Percentiles rank a stretch among this genome's conserved stretches.
phyloP scores from a whole-genome alignment of 2,329 filamentous ascomycete species.

The Didymella pinodella region DNA sequence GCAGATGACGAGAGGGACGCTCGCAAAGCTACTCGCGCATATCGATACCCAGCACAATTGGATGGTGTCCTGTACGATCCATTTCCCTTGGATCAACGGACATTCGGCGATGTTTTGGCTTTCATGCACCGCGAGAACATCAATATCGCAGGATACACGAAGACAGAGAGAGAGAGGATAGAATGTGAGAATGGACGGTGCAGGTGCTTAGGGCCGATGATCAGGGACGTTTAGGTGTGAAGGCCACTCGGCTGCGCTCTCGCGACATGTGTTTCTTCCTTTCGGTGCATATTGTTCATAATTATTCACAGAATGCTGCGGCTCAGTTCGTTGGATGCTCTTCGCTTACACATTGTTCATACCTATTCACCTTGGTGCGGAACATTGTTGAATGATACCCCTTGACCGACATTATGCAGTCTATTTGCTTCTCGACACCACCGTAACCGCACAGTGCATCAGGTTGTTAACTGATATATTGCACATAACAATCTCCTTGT shows the following conservation, averaged over 20 bases:
- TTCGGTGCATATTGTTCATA: not conserved
- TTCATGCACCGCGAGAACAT: not conserved
- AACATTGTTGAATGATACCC: not conserved
- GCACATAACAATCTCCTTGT: not conserved
- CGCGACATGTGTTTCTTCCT: not conserved
- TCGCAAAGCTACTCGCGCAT: not conserved
- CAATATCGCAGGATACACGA: not conserved
- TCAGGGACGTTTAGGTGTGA: not conserved
- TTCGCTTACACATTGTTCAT: not conserved
- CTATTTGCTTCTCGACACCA: not conserved
- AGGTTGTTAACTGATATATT: not conserved
- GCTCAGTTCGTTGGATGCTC: not conserved
- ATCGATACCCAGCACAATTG: too few species aligned
- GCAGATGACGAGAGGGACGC: not conserved
- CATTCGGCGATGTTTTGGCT: not conserved
- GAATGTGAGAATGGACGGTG: not conserved
- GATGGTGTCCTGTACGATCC: not conserved
- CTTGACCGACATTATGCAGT: not conserved
- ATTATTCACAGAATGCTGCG: too few species aligned
- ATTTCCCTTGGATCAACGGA: not conserved
- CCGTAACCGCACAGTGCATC: not conserved
- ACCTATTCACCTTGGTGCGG: not conserved
- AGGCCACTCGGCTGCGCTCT: not conserved
- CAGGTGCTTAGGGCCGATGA: constrained; percentile 6
- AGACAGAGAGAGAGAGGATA: not conserved